phyloP scores from a whole-genome alignment of 257 asterid species.

The Cinchona pubescens region DNA sequence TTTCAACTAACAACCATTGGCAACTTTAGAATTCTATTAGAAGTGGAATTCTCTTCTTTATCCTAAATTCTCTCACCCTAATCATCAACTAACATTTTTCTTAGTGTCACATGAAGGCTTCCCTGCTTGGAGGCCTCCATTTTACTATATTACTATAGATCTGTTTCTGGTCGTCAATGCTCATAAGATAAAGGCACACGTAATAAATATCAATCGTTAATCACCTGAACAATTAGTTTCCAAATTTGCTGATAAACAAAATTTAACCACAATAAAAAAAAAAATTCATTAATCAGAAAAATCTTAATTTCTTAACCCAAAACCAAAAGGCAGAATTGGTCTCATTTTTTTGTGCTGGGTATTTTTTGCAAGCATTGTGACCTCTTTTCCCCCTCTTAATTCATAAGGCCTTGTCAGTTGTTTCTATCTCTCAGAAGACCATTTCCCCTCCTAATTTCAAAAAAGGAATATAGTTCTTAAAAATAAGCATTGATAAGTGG shows the following conservation, averaged over 20 bases:
- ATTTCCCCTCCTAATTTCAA: not conserved
- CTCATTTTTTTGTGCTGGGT: not conserved
- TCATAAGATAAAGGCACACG: not conserved
- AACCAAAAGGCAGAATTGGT: not conserved
- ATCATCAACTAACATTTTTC: no score
- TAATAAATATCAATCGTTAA: not conserved
- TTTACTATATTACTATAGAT: no score
- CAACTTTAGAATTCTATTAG: no score
- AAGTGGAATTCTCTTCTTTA: no score
- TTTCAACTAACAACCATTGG: no score
- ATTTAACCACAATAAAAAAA: no score
- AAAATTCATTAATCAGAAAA: not conserved
- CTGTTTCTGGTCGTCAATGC: no score
- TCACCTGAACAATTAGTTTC: conserved; percentile 12
- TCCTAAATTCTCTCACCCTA: no score
- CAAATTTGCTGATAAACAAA: not conserved
- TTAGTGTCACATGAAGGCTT: no score
- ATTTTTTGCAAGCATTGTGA: not conserved
- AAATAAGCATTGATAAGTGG: not conserved
- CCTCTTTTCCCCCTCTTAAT: not conserved
- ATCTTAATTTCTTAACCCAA: not conserved
- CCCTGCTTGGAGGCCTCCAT: no score
- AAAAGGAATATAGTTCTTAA: not conserved
- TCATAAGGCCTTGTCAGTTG: not conserved
- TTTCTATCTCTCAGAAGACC: not conserved